Conservation (phyloP, 192 early-diverging fungal species). For the Coemansia pectinata region DNA sequence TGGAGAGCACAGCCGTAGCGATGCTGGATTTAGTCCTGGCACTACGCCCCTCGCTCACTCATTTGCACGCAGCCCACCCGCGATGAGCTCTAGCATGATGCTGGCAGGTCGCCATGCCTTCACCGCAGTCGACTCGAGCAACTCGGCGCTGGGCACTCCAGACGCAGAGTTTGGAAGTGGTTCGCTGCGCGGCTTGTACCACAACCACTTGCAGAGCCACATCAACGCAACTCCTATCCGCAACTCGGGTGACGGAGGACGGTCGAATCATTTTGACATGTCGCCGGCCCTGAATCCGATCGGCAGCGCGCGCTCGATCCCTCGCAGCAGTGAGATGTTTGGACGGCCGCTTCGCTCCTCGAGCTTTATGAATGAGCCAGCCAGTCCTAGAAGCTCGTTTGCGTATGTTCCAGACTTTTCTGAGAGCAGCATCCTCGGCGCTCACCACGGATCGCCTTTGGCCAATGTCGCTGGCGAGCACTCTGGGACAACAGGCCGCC, state of each 20-base stretch:
- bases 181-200: constrained; percentile 13
- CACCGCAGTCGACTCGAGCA: constrained; percentile 25
- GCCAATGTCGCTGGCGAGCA: constrained; percentile 17
- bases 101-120: constrained; percentile 45
- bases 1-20: constrained; percentile 17
- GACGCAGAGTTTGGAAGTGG: constrained; percentile 14
- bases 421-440: background rate
- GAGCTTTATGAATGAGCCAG: constrained; percentile 34
- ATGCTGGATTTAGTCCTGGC: constrained; percentile 22
- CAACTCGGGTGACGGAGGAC: constrained; percentile 5
- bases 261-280: constrained; percentile 19
- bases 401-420: constrained; percentile 4
- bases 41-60: constrained; percentile 41
- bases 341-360: constrained; percentile 43
- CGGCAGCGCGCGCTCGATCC: constrained; percentile 33
- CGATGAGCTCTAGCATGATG: constrained; percentile 21
- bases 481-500: constrained; percentile 14
- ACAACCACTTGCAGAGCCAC: constrained; percentile 23
- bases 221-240: constrained; percentile 7
- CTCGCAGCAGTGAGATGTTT: constrained; percentile 33
- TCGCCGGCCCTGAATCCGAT: constrained; percentile 32
- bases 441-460: constrained; percentile 11
- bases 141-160: constrained; percentile 1
- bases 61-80: constrained; percentile 34
- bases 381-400: constrained; percentile 29